Evolutionary conservation across 2,329 filamentous ascomycete genomes (phyloP), one percentile per base, ranked within the genome.

Genomic region (Pyricularia grisea): DNA sequence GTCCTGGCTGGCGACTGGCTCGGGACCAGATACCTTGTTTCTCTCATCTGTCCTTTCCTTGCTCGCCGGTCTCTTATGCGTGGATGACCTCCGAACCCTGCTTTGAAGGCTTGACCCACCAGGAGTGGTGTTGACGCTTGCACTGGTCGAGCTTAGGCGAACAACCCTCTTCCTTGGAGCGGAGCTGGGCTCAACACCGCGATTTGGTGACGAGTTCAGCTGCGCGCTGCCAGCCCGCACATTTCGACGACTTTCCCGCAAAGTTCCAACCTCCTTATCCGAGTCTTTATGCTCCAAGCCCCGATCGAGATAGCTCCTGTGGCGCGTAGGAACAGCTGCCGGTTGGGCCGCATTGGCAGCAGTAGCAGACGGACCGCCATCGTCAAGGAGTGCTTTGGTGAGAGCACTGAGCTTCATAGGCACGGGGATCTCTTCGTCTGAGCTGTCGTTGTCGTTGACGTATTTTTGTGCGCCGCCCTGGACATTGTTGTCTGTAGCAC

Each of bases 381-480:
- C 87, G 69, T 88, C 87, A 28, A 97, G 84, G 20, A 97, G 83
- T 25, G 93, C 94, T 76, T 95, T 94, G 66, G 94, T 97, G 73
- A 95, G 87, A 74, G 94, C 93, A 77, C 93, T 97, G 77, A 97
- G 91, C 81, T 95, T 96, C 87, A 95, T 93, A 74, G 93, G 93
- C 73, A 92, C 90, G 20, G 92, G 91, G 31, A 96, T 92, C 79
- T 97, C 94, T 75, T 97, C 94, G 79, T 97, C 94, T 28, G 94
- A 97, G 82, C 92, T 97, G 76, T 97, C 94, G 74, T 92, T 90
- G 73, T 89, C 78, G 0, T 82, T 75, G n/a, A 77, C 79, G 72
- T 80, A 84, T 66, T 82, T 81, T 70, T 82, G 82, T 68, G 82
- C 78, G 67, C 82, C 79, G 67, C 75, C 68, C 20, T 69, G 75